These are phyloP conservation scores for Lasiosphaeria miniovina DNA, from an alignment of 495 filamentous ascomycete genomes.

Conservation along the genomic window DNA sequence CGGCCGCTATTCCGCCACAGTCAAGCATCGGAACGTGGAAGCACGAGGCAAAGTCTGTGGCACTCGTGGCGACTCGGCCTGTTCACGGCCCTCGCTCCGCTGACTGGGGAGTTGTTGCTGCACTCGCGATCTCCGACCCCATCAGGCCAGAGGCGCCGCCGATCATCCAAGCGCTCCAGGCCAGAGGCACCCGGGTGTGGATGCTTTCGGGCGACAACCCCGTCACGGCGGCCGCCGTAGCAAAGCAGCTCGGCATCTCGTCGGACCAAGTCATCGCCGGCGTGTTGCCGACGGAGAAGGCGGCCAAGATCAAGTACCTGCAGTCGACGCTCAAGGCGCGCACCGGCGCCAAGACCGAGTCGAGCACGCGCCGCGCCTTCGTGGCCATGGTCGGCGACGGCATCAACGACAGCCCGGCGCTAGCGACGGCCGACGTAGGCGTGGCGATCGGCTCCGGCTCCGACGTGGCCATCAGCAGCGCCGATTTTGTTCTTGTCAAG, in stretches of 20 bases:
- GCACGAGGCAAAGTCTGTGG: constrained; percentile 67
- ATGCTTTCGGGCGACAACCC: constrained; percentile 91
- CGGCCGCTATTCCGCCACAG: constrained; percentile 28
- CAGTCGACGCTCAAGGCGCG: constrained; percentile 57
- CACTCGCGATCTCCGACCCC: constrained; percentile 65
- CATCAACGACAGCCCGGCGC: constrained; percentile 84
- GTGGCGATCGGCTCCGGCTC: constrained; percentile 81
- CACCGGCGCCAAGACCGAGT: constrained; percentile 19
- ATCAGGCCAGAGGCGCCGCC: constrained; percentile 70
- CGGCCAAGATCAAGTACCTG: constrained; percentile 74
- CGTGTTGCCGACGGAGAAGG: constrained; percentile 82
- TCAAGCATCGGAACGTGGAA: constrained; percentile 58
- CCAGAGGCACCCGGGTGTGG: constrained; percentile 68
- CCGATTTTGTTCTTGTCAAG: constrained; percentile 82
- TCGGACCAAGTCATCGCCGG: constrained; percentile 76
- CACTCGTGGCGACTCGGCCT: constrained; percentile 56
- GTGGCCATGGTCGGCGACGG: constrained; percentile 72
- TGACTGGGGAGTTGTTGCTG: constrained; percentile 43
- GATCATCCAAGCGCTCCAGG: constrained; percentile 66
- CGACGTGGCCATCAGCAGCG: constrained; percentile 78
- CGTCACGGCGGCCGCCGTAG: constrained; percentile 73
- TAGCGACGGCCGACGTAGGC: constrained; percentile 75
- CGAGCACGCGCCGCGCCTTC: constrained; percentile 35
- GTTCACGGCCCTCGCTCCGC: constrained; percentile 4
- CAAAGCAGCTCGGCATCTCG: constrained; percentile 70